These are phyloP conservation scores for Paraleonurus japonicus DNA, from an alignment of 257 asterid genomes.

Conservation along the genomic window DNA sequence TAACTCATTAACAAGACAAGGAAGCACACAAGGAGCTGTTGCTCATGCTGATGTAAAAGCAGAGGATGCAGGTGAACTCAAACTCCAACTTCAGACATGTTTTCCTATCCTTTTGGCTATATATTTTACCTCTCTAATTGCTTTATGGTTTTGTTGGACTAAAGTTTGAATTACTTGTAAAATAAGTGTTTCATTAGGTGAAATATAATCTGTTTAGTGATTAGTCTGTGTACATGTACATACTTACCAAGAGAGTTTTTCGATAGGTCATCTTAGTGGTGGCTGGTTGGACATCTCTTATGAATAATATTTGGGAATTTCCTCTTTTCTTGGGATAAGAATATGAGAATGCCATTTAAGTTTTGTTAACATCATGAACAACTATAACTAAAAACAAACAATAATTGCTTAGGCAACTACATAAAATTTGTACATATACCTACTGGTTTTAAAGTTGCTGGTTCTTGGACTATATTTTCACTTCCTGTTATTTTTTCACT, in stretches of 20 bases:
- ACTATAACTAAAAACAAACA: background rate
- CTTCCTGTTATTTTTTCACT: slow-evolving; percentile 23
- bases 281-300: no score
- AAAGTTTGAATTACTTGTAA: slow-evolving; percentile 8
- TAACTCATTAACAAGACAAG: slow-evolving; percentile 35
- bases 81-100: slow-evolving; percentile 27
- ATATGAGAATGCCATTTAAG: slow-evolving; percentile 2
- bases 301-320: slow-evolving; percentile 1
- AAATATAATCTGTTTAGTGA: background rate
- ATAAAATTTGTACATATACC: background rate
- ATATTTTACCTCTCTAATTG: slow-evolving; percentile 5
- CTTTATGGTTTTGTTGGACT: slow-evolving; percentile 21
- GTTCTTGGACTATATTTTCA: slow-evolving; percentile 14
- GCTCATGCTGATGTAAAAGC: slow-evolving; percentile 33
- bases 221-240: background rate
- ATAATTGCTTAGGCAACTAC: slow-evolving; percentile 12
- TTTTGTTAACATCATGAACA: background rate
- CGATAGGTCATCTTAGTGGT: slow-evolving; percentile 1
- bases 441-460: slow-evolving; percentile 8
- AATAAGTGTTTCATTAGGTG: background rate
- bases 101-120: slow-evolving; percentile 21
- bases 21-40: slow-evolving; percentile 36
- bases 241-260: background rate
- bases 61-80: slow-evolving; percentile 38
- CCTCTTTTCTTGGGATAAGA: background rate